Conservation (phyloP, 345 rosid genomes). For the Boechera stricta region DNA sequence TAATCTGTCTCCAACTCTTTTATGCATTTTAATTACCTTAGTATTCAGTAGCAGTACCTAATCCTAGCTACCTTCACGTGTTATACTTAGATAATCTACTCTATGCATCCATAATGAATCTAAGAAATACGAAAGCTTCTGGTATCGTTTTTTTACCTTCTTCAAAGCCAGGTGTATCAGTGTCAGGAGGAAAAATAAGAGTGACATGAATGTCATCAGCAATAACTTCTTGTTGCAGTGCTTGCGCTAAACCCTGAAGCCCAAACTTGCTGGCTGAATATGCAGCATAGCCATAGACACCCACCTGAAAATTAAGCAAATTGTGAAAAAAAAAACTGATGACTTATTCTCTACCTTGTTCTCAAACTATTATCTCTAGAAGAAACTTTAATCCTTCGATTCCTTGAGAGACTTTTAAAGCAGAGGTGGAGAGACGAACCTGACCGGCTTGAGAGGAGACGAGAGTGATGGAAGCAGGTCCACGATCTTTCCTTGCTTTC, state of each 20-base stretch:
- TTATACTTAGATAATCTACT: neutral
- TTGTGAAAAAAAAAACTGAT: too few relatives aligned
- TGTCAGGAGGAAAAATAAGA: slow-evolving; percentile 83
- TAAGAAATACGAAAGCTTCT: neutral
- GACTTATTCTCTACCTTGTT: too few relatives aligned
- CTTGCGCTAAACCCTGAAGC: slow-evolving; percentile 86
- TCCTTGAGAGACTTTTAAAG: too few relatives aligned
- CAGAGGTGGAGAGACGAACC: slow-evolving; percentile 48
- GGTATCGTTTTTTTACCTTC: slow-evolving; percentile 55
- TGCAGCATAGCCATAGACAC: slow-evolving; percentile 86
- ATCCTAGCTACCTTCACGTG: slow-evolving; percentile 19
- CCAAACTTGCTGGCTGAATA: slow-evolving; percentile 90
- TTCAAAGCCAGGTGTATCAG: slow-evolving; percentile 77
- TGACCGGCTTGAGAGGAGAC: slow-evolving; percentile 93
- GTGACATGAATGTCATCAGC: slow-evolving; percentile 75
- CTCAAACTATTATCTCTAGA: too few relatives aligned
- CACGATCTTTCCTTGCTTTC: slow-evolving; percentile 58
- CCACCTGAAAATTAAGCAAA: slow-evolving; percentile 55
- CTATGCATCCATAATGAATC: slow-evolving; percentile 2
- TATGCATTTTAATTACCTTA: slow-evolving; percentile 3
- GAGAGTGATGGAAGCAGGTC: slow-evolving; percentile 70
- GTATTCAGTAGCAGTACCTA: slow-evolving; percentile 3
- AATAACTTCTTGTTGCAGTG: slow-evolving; percentile 91
- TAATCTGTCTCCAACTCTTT: slow-evolving; percentile 1
- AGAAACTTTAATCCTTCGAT: too few relatives aligned